Evolutionary conservation across 768 basidiomycete species (phyloP).

Genomic region (Auriscalpium orientale): DNA sequence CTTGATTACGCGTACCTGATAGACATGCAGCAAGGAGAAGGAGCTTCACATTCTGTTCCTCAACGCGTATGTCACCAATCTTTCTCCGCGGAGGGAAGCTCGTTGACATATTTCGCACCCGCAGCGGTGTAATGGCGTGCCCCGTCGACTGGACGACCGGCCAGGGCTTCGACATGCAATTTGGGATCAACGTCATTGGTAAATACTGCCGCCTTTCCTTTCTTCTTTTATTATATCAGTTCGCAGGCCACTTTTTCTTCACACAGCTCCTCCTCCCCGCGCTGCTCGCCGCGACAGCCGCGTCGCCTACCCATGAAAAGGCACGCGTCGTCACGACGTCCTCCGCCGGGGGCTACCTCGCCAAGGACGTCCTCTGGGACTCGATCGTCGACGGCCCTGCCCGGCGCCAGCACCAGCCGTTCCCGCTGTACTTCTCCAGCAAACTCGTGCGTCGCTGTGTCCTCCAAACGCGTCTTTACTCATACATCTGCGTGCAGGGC

Average conservation of each 20-base stretch:
- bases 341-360: conserved; percentile 29
- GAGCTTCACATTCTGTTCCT: conserved; percentile 41
- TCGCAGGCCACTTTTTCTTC: conserved; percentile 49
- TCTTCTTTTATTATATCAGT: background rate
- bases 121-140: conserved; percentile 41
- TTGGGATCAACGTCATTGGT: conserved; percentile 48
- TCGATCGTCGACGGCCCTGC: conserved; percentile 23
- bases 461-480: background rate
- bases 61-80: conserved; percentile 28
- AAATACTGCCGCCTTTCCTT: background rate
- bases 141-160: conserved; percentile 32
- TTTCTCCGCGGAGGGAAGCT: background rate
- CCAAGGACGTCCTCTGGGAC: conserved; percentile 30
- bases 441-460: conserved; percentile 36
- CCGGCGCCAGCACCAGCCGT: conserved; percentile 10
- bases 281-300: conserved; percentile 31
- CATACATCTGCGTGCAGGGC: conserved; percentile 17
- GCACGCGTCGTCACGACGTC: conserved; percentile 40
- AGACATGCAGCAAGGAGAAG: conserved; percentile 29
- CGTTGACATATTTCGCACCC: background rate
- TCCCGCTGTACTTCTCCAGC: conserved; percentile 23
- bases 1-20: background rate
- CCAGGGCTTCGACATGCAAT: conserved; percentile 46
- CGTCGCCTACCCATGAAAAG: conserved; percentile 28
- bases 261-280: conserved; percentile 45